Conservation (phyloP, 2,329 filamentous ascomycete genomes). For the Botrytis byssoidea region DNA sequence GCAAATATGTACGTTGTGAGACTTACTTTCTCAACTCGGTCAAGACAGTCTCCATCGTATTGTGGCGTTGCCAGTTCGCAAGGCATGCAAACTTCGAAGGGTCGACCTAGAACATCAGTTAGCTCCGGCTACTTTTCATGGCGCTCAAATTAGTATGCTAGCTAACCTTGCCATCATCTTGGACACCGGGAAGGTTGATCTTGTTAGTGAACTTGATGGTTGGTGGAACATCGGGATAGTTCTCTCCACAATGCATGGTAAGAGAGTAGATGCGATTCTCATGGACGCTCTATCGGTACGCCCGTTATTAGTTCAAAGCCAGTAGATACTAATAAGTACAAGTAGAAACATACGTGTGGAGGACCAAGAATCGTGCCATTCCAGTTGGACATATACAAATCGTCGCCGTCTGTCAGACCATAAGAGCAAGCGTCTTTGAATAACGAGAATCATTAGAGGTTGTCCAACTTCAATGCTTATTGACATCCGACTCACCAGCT, state of each 20-base stretch:
- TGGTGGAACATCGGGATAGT: slow-evolving; percentile 87
- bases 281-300: slow-evolving; percentile 69
- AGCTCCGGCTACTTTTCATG: background rate
- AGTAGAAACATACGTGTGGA: slow-evolving; percentile 70
- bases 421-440: slow-evolving; percentile 88
- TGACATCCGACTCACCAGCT: slow-evolving; percentile 59
- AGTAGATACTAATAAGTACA: background rate
- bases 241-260: slow-evolving; percentile 88
- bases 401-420: slow-evolving; percentile 88
- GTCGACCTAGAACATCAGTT: slow-evolving; percentile 61
- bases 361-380: slow-evolving; percentile 96
- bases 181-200: slow-evolving; percentile 94
- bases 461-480: background rate
- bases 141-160: slow-evolving; percentile 28
- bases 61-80: slow-evolving; percentile 85
- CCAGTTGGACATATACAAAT: slow-evolving; percentile 97
- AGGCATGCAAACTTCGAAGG: slow-evolving; percentile 80
- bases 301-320: slow-evolving; percentile 1
- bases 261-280: slow-evolving; percentile 99
- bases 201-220: slow-evolving; percentile 89
- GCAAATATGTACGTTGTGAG: background rate
- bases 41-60: slow-evolving; percentile 91
- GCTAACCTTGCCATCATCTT: slow-evolving; percentile 68
- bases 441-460: slow-evolving; percentile 15
- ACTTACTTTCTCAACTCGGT: slow-evolving; percentile 77